A percentile compares a stretch with the other conserved stretches of the same genome.
Conservation (phyloP, 2,329 filamentous ascomycete genomes). For the Neonectria ditissima region DNA sequence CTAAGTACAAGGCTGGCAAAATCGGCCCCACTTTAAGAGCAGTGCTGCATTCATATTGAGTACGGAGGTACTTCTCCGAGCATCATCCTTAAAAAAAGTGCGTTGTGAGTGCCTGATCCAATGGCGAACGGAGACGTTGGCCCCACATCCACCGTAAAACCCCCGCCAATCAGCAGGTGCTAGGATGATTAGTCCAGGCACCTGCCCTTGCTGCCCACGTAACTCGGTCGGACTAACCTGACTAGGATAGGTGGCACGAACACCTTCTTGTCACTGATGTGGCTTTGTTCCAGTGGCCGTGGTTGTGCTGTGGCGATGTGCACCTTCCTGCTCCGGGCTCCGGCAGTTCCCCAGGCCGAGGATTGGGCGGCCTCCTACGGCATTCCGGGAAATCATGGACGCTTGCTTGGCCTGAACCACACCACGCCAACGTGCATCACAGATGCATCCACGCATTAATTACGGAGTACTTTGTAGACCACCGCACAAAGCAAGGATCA, state of each 20-base stretch:
- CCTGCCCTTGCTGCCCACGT: neutral
- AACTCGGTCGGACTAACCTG: neutral
- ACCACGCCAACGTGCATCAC: neutral
- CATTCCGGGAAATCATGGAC: neutral
- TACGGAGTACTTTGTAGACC: neutral
- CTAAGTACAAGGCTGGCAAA: constrained; percentile 12
- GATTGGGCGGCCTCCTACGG: constrained; percentile 27
- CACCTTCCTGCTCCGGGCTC: neutral
- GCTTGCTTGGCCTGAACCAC: neutral
- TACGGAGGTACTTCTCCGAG: constrained; percentile 12
- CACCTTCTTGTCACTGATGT: neutral
- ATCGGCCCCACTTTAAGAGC: too few species aligned
- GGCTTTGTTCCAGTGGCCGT: neutral
- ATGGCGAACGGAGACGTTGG: neutral
- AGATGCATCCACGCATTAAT: neutral
- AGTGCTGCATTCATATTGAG: too few species aligned
- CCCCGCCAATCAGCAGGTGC: constrained; percentile 29
- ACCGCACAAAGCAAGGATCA: neutral
- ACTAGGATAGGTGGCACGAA: constrained; percentile 8
- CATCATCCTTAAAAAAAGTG: neutral
- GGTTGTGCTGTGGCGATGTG: neutral
- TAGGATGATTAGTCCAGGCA: constrained; percentile 28
- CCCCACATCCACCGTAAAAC: constrained; percentile 7
- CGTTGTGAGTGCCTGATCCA: neutral
- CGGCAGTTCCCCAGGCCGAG: constrained; percentile 9